Evolutionary conservation across 116 monocot genomes (phyloP).

Genomic region (Phalaenopsis hybrid): DNA sequence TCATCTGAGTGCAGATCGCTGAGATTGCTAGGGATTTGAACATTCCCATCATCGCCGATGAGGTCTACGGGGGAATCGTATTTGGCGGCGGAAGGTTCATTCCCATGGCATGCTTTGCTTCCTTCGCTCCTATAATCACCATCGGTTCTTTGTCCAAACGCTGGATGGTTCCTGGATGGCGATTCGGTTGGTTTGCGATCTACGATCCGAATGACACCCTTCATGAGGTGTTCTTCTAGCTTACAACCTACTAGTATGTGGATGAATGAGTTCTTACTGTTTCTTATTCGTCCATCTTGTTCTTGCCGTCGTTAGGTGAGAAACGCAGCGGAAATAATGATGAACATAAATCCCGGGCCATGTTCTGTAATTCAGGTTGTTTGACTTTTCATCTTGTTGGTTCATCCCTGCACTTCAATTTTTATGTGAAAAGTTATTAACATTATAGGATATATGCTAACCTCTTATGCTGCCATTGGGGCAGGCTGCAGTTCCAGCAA

Average conservation of each 20-base stretch:
- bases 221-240: conserved; percentile 27
- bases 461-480: neutral
- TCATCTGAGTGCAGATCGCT: conserved; percentile 41
- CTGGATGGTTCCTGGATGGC: conserved; percentile 84
- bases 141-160: conserved; percentile 72
- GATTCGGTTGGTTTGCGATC: conserved; percentile 69
- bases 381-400: neutral
- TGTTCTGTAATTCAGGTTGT: conserved; percentile 61
- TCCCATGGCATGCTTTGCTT: conserved; percentile 55
- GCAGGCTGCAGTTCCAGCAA: conserved; percentile 70
- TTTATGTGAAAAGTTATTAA: neutral
- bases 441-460: neutral
- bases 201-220: conserved; percentile 48
- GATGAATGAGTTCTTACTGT: no score
- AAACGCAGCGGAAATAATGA: conserved; percentile 61
- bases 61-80: conserved; percentile 79
- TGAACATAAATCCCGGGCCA: conserved; percentile 74
- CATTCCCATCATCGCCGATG: conserved; percentile 70
- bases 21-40: conserved; percentile 62
- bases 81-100: conserved; percentile 56
- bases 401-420: neutral
- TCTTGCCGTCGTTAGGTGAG: conserved; percentile 36
- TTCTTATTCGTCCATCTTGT: neutral
- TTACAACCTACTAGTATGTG: no score
- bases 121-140: conserved; percentile 57